These are phyloP conservation scores for Blastomyces parvus DNA, from an alignment of 2,329 filamentous ascomycete genomes.

Conservation along the genomic window DNA sequence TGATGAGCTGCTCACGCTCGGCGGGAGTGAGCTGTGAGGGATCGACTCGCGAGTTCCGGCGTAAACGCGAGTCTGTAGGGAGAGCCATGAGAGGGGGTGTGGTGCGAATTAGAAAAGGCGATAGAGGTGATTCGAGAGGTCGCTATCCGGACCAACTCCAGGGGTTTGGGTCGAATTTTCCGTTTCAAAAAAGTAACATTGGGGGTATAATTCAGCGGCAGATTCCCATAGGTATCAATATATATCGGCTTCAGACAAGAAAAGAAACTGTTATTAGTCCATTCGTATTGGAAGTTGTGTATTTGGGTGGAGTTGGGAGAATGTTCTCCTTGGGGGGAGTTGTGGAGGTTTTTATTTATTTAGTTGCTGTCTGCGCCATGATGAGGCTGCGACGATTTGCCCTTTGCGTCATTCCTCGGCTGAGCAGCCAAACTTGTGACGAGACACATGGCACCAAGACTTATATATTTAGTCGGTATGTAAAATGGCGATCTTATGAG, in stretches of 20 bases:
- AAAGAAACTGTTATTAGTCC: not conserved
- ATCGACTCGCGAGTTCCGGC: not conserved
- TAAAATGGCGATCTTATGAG: not conserved
- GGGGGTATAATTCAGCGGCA: not conserved
- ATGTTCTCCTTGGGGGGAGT: not conserved
- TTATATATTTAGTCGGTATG: not conserved
- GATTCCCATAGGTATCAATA: not conserved
- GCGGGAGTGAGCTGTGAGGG: conserved; percentile 14
- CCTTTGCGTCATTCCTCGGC: conserved; percentile 46
- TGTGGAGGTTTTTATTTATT: not conserved
- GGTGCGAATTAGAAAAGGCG: not conserved
- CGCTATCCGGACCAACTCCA: conserved; percentile 24
- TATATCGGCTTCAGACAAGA: not conserved
- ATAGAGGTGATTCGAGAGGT: conserved; percentile 20
- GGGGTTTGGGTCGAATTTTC: not conserved
- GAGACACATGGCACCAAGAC: not conserved
- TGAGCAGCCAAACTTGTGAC: not conserved
- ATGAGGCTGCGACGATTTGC: not conserved
- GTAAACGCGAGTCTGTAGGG: not conserved
- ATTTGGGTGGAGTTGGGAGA: not conserved
- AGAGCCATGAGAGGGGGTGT: conserved; percentile 10
- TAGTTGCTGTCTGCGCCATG: not conserved
- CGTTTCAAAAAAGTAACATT: not conserved
- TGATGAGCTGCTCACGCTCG: conserved; percentile 34
- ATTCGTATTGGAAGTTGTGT: not conserved